These are phyloP conservation scores for Aspergillus homomorphus DNA, from an alignment of 495 filamentous ascomycete species.

Conservation along the genomic window DNA sequence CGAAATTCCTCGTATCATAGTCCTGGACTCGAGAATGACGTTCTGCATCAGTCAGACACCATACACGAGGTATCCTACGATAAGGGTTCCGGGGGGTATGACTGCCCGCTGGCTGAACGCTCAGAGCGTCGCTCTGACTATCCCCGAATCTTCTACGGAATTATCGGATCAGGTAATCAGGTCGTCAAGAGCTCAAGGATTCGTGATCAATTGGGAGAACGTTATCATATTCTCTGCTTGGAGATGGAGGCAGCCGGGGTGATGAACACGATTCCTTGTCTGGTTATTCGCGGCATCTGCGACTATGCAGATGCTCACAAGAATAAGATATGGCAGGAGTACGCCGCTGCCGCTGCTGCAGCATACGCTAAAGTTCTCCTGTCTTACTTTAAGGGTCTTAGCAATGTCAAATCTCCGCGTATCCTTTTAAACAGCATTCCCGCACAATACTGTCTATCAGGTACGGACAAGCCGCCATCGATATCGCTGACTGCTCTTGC, in stretches of 20 bases:
- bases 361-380: conserved; percentile 8
- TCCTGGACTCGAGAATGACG: not conserved
- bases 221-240: not conserved
- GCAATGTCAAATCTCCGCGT: too few relatives aligned
- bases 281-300: conserved; percentile 7
- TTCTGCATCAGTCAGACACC: not conserved
- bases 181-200: not conserved
- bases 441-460: too few relatives aligned
- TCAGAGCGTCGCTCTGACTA: not conserved
- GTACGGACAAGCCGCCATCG: too few relatives aligned
- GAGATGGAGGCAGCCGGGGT: conserved; percentile 9
- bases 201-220: not conserved
- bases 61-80: too few relatives aligned
- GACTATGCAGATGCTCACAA: conserved; percentile 14
- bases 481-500: too few relatives aligned
- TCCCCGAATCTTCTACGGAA: not conserved
- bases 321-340: conserved; percentile 9
- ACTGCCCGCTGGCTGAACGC: not conserved
- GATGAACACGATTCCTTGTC: conserved; percentile 1
- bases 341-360: not conserved
- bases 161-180: not conserved
- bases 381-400: too few relatives aligned
- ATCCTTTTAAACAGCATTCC: too few relatives aligned
- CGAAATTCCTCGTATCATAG: not conserved
- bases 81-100: not conserved